These are phyloP conservation scores for Globisporangium apiculatum DNA, from an alignment of 352 stramenopile species.

Conservation along the genomic window DNA sequence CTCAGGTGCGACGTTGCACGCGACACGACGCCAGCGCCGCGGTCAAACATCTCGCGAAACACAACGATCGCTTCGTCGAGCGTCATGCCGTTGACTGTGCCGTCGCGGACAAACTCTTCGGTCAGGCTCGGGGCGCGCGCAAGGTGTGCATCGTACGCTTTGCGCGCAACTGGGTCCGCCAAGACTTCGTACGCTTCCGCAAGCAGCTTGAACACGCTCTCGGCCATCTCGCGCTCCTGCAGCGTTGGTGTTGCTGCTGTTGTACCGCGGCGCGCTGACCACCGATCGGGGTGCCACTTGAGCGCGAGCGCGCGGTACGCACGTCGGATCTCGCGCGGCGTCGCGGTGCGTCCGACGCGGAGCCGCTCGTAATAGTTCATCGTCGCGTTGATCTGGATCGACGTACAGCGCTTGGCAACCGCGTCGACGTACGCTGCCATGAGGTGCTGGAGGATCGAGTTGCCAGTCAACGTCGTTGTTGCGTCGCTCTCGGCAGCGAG, in stretches of 20 bases:
- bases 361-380: slow-evolving; percentile 86
- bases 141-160: slow-evolving; percentile 61
- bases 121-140: slow-evolving; percentile 36
- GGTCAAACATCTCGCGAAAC: slow-evolving; percentile 73
- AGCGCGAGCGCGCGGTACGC: slow-evolving; percentile 72
- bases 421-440: slow-evolving; percentile 79
- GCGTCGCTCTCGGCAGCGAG: slow-evolving; percentile 45
- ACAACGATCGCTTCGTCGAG: slow-evolving; percentile 78
- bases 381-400: slow-evolving; percentile 70
- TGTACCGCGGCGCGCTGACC: slow-evolving; percentile 23
- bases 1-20: slow-evolving; percentile 61
- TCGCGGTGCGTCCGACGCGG: slow-evolving; percentile 59
- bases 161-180: slow-evolving; percentile 48
- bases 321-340: slow-evolving; percentile 50
- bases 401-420: slow-evolving; percentile 62
- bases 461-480: slow-evolving; percentile 49
- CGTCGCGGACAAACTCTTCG: slow-evolving; percentile 72
- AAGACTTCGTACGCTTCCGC: slow-evolving; percentile 82
- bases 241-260: slow-evolving; percentile 18
- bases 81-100: slow-evolving; percentile 77
- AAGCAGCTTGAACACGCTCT: slow-evolving; percentile 79
- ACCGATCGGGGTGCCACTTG: slow-evolving; percentile 86
- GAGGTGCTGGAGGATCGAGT: slow-evolving; percentile 74
- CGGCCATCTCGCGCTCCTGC: slow-evolving; percentile 57
- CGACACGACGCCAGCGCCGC: slow-evolving; percentile 40